Base-by-base conservation (phyloP, 2,329 filamentous ascomycete genomes). In the Sporothrix sp. region DNA sequence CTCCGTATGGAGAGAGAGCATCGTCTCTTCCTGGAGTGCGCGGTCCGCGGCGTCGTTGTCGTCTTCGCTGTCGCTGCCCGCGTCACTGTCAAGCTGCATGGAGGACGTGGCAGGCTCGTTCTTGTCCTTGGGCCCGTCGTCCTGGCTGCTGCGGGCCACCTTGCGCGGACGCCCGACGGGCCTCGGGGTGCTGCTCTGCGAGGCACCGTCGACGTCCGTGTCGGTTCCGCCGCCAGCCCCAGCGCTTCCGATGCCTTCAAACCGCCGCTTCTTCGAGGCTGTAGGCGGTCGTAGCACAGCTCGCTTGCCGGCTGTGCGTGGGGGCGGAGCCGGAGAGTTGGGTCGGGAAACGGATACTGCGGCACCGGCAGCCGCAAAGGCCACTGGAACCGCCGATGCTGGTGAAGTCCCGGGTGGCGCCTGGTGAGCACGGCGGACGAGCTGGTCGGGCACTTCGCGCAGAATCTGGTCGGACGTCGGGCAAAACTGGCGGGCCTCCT, bases 1-100 rank as follows among this genome's bases (percentile, higher is more conserved):
- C 48, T 79, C 74, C 5, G 74, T 68, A 23, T 69, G 68, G 9
- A 78, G 66, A 11, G 75, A 67, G 14, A 79, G 54, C 44, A 42
- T 63, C 56, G 16, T 50, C 37, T 36, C 38, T 36, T 9, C 32
- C 3, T 23, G n/a, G n/a, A n/a, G n/a, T n/a, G n/a, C 47, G 48
- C 13, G 46, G 16, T 49, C 54, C 0, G 48, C 54, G 4, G 57
- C 56, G 11, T 52, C 51, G 23, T 54, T 51, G 16, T 54, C 48
- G 11, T 52, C 49, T 7, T 49, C 46, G n/a, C 54, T 54, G 14
- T 40, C 21, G 8, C 49, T 50, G 16, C 45, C 23, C 1, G 47
- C 35, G 10, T 23, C 27, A 8, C 18, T 20, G n/a, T 27, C 28
- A 10, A 42, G 7, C n/a, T 36, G 21, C 40, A 53, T 46, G 18